Percentiles rank a stretch among this genome's conserved stretches.
Evolutionary conservation across 306 rosid species (phyloP).

Genomic region (Cucumis sativus): DNA sequence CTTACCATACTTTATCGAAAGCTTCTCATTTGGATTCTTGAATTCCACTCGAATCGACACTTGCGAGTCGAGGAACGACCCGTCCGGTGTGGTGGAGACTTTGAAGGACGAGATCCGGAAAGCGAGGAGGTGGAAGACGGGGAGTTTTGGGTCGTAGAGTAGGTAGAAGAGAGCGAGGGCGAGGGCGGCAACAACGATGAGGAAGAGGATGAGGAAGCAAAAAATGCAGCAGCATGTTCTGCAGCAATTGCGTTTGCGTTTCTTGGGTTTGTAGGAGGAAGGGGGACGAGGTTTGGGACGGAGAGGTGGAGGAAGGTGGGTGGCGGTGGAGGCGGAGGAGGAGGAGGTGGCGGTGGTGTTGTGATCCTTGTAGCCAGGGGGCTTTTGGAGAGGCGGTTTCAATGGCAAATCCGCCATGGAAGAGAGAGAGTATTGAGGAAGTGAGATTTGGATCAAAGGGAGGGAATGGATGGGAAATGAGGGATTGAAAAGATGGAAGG

Average conservation of each 20-base stretch:
- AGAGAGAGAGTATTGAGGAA: not conserved
- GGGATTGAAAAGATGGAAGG: not conserved
- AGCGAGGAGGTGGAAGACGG: conserved; percentile 40
- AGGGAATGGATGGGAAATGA: not conserved
- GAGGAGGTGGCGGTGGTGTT: not conserved
- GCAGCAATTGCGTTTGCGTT: conserved; percentile 15
- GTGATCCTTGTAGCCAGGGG: conserved; percentile 55
- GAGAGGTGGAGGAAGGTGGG: not conserved
- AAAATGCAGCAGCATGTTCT: conserved; percentile 34
- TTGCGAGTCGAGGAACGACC: conserved; percentile 27
- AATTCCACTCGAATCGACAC: conserved; percentile 31
- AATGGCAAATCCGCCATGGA: conserved; percentile 24
- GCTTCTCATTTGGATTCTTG: conserved; percentile 33
- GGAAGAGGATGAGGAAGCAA: conserved; percentile 27
- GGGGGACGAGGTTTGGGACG: conserved; percentile 25
- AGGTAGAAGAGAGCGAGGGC: conserved; percentile 44
- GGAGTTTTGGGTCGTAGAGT: conserved; percentile 37
- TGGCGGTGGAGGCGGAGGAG: not conserved
- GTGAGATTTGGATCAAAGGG: not conserved
- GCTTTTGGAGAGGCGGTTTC: conserved; percentile 46
- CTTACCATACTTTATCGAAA: conserved; percentile 20
- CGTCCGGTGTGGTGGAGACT: conserved; percentile 19
- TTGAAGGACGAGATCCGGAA: conserved; percentile 31
- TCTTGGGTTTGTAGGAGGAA: conserved; percentile 18
- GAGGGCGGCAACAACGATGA: conserved; percentile 16